Conservation (phyloP, 768 basidiomycete genomes). For the Pleurotus pulmonarius region DNA sequence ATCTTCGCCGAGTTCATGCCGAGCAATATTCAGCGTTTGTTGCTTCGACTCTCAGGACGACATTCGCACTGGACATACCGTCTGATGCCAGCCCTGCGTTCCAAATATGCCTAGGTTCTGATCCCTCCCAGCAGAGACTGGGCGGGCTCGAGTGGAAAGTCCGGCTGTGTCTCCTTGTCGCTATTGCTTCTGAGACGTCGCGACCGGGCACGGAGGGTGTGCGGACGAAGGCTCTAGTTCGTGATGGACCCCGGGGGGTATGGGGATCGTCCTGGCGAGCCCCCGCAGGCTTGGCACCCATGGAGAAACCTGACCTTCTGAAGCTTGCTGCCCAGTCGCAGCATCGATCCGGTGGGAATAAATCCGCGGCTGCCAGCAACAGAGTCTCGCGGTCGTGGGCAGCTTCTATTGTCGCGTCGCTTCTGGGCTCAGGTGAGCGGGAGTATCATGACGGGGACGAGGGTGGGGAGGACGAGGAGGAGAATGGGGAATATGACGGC, state of each 20-base stretch:
- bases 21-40: slow-evolving; percentile 82
- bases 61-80: slow-evolving; percentile 90
- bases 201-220: slow-evolving; percentile 46
- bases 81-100: slow-evolving; percentile 89
- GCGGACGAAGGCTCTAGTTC: slow-evolving; percentile 46
- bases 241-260: slow-evolving; percentile 59
- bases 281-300: slow-evolving; percentile 51
- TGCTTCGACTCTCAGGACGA: slow-evolving; percentile 66
- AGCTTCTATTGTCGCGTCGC: slow-evolving; percentile 31
- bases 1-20: slow-evolving; percentile 74
- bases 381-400: slow-evolving; percentile 30
- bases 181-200: slow-evolving; percentile 50
- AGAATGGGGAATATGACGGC: slow-evolving; percentile 40
- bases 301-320: slow-evolving; percentile 40
- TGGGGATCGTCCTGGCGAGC: slow-evolving; percentile 74
- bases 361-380: slow-evolving; percentile 6
- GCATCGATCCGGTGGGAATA: slow-evolving; percentile 1
- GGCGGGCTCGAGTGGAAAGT: slow-evolving; percentile 94
- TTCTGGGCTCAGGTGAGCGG: slow-evolving; percentile 35
- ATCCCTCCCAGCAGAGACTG: slow-evolving; percentile 14
- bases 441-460: slow-evolving; percentile 51
- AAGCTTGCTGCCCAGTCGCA: background rate
- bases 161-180: slow-evolving; percentile 80
- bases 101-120: slow-evolving; percentile 51
- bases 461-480: slow-evolving; percentile 19